Percentiles rank a stretch among this genome's conserved stretches.
phyloP scores from a whole-genome alignment of 1,139 yeast species.

The Yamadazyma sp. region DNA sequence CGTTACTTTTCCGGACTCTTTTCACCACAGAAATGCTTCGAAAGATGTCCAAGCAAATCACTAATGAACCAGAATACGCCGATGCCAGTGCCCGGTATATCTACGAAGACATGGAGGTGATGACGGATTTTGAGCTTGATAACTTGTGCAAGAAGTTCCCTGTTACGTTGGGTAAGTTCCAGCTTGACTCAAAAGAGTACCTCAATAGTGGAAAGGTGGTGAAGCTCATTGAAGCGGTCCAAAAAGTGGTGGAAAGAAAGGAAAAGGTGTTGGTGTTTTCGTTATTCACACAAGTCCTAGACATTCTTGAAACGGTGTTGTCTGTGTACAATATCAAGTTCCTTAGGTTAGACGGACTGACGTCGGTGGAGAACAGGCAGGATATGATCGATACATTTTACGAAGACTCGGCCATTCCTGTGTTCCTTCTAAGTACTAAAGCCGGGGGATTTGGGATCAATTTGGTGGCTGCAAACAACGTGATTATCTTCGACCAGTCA shows the following conservation, averaged over 20 bases:
- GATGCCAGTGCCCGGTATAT: slow-evolving; percentile 76
- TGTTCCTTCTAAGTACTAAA: slow-evolving; percentile 85
- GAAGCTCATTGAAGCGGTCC: slow-evolving; percentile 58
- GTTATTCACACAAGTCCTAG: slow-evolving; percentile 88
- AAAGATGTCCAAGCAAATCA: slow-evolving; percentile 73
- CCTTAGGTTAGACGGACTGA: slow-evolving; percentile 87
- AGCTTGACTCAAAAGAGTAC: slow-evolving; percentile 58
- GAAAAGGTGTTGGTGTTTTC: slow-evolving; percentile 87
- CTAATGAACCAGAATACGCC: slow-evolving; percentile 75
- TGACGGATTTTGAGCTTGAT: slow-evolving; percentile 89
- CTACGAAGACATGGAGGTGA: slow-evolving; percentile 91
- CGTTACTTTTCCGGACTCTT: slow-evolving; percentile 61
- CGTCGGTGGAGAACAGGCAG: slow-evolving; percentile 91
- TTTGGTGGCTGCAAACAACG: slow-evolving; percentile 92
- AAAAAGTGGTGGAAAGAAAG: slow-evolving; percentile 57
- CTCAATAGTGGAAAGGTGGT: slow-evolving; percentile 77
- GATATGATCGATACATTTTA: slow-evolving; percentile 86
- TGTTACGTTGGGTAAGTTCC: slow-evolving; percentile 54
- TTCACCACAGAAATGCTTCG: slow-evolving; percentile 56
- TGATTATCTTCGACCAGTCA: slow-evolving; percentile 87
- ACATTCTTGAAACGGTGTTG: slow-evolving; percentile 77
- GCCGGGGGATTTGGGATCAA: slow-evolving; percentile 99
- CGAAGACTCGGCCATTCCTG: slow-evolving; percentile 79
- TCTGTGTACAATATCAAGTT: slow-evolving; percentile 68
- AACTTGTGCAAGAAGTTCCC: slow-evolving; percentile 74